Conservation (phyloP, 441 rosid species). For the Populus hybrid region DNA sequence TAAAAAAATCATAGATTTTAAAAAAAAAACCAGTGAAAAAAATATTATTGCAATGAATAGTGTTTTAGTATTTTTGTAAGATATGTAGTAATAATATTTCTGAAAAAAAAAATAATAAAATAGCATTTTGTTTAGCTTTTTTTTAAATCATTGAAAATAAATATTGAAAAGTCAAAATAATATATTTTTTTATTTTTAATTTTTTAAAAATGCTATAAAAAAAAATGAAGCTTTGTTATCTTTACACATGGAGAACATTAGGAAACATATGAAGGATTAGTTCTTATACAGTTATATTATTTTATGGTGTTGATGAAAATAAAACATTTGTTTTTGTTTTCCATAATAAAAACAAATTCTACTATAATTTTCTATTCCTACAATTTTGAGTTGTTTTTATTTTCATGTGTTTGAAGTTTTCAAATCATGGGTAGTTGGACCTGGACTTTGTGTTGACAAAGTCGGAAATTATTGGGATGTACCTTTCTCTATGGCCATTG, state of each 20-base stretch:
- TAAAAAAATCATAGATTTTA: too few species aligned
- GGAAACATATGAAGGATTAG: constrained; percentile 45
- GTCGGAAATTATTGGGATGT: constrained; percentile 76
- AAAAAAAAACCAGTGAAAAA: too few species aligned
- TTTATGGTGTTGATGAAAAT: constrained; percentile 27
- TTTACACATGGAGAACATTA: constrained; percentile 29
- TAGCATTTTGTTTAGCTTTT: too few species aligned
- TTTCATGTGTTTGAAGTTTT: constrained; percentile 48
- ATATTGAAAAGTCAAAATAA: too few species aligned
- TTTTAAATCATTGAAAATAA: too few species aligned
- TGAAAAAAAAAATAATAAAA: too few species aligned
- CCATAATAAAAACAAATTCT: not conserved
- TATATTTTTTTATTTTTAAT: too few species aligned
- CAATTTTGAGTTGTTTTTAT: too few species aligned
- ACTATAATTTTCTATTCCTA: not conserved
- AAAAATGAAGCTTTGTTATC: constrained; percentile 22
- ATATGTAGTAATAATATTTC: too few species aligned
- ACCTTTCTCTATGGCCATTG: constrained; percentile 62
- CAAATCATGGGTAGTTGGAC: constrained; percentile 63
- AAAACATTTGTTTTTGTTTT: not conserved
- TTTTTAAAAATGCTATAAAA: not conserved
- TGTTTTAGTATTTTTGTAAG: too few species aligned
- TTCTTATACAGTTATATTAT: constrained; percentile 70
- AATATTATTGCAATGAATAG: too few species aligned
- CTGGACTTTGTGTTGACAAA: constrained; percentile 69